phyloP scores from a whole-genome alignment of 1,284 basidiomycete species.

The Cryptococcus wingfieldii region DNA sequence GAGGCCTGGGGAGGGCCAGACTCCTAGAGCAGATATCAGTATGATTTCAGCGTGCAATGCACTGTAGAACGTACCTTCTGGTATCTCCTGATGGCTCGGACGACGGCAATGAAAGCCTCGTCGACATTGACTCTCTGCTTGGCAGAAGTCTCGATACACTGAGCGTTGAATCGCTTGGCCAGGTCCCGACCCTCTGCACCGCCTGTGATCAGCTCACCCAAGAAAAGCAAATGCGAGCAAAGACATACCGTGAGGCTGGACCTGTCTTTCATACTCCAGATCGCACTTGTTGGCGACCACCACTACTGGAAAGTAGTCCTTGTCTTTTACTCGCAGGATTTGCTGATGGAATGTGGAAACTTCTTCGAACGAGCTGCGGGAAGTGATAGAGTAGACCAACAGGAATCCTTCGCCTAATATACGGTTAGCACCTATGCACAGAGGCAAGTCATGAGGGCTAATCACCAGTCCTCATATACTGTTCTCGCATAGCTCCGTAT shows the following conservation, averaged over 20 bases:
- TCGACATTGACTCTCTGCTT: constrained; percentile 99
- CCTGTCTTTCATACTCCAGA: constrained; percentile 95
- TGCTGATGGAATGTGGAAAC: constrained; percentile 98
- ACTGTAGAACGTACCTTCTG: constrained; percentile 65
- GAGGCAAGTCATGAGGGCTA: constrained; percentile 17
- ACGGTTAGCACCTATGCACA: neutral
- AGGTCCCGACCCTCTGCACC: constrained; percentile 88
- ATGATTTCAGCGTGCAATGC: neutral
- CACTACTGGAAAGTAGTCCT: constrained; percentile 95
- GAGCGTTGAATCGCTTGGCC: constrained; percentile 93
- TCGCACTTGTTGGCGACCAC: constrained; percentile 99
- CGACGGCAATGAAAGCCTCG: constrained; percentile 95
- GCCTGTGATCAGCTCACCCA: neutral
- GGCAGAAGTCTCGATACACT: constrained; percentile 97
- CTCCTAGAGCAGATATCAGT: constrained; percentile 21
- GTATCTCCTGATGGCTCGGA: constrained; percentile 93
- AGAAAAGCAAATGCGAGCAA: neutral
- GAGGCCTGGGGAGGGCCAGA: constrained; percentile 35
- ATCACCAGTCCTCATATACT: constrained; percentile 52
- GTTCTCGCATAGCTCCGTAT: constrained; percentile 63
- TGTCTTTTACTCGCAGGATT: constrained; percentile 93
- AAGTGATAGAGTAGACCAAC: constrained; percentile 97
- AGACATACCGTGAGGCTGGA: constrained; percentile 79
- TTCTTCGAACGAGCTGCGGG: constrained; percentile 95
- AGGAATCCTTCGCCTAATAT: constrained; percentile 95